These are phyloP conservation scores for Lachancea fermentati DNA, from an alignment of 805 yeast species.

Conservation along the genomic window DNA sequence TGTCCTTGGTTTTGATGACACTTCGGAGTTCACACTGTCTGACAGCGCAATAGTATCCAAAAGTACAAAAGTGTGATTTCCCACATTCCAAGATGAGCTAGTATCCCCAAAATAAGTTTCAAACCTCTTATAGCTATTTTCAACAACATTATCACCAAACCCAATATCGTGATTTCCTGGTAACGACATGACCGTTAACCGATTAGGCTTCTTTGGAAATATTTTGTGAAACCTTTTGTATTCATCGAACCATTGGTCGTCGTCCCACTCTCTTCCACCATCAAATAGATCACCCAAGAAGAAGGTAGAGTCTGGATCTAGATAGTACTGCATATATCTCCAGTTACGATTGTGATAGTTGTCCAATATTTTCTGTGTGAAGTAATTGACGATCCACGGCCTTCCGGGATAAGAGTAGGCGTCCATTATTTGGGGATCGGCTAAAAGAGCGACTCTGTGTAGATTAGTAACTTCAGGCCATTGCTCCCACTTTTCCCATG, in stretches of 20 bases:
- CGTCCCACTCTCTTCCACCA: conserved; percentile 88
- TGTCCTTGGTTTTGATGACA: conserved; percentile 43
- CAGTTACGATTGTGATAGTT: conserved; percentile 76
- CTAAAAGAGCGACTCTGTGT: conserved; percentile 58
- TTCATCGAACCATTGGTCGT: conserved; percentile 65
- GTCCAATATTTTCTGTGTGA: conserved; percentile 65
- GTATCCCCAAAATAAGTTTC: conserved; percentile 68
- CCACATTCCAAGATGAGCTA: conserved; percentile 43
- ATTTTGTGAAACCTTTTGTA: conserved; percentile 59
- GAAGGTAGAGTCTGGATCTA: conserved; percentile 70
- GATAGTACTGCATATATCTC: conserved; percentile 45
- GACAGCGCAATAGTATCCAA: conserved; percentile 82
- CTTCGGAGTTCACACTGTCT: conserved; percentile 42
- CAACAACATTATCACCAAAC: conserved; percentile 67
- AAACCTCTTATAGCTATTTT: conserved; percentile 56
- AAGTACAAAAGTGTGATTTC: conserved; percentile 68
- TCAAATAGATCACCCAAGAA: conserved; percentile 92
- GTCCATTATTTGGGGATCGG: conserved; percentile 95
- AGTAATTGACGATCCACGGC: conserved; percentile 41
- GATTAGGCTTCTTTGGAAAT: conserved; percentile 51
- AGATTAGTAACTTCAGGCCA: conserved; percentile 41
- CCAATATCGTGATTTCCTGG: conserved; percentile 99
- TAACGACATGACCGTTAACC: conserved; percentile 39
- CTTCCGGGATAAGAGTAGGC: conserved; percentile 78
- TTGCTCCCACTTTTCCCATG: conserved; percentile 64